Base-by-base conservation (phyloP, 139 green algal species). In the Deuterostichococcus epilithicus region DNA sequence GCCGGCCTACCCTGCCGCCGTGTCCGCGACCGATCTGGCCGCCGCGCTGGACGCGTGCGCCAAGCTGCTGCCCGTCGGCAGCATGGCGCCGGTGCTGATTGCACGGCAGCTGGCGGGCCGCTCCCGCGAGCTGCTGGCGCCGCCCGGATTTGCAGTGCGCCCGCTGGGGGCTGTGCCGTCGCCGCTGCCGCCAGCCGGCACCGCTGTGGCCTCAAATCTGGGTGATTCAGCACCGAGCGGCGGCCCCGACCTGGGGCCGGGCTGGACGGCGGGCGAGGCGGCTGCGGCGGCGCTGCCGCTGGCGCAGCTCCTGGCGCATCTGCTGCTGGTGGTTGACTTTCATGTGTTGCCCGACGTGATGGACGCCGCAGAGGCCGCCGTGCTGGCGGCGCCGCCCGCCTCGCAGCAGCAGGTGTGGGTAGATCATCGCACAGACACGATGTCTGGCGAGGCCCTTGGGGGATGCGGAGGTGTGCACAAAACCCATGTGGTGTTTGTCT, bases 31-130 rank as follows among this genome's bases (percentile, higher is more conserved):
- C 33, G 58, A 36, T 26, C 63, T 85, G 42, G 35, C 34, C 42
- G 66, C 66, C 33, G 81, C 77, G 0, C n/a, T 83, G 63, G 81
- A 77, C 42, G 78, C 70, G 2, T 26, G 76, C n/a, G 65, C 78
- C 63, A 63, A 70, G 5, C 32, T 44, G 42, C 74, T 88, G 76
- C 81, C 75, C 0, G n/a, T 36, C 20, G 84, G 78, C 52, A 85
- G 79, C 60, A 28, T 76, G 25, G 67, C 74, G 15, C 30, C 75
- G 32, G 67, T 87, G 70, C 37, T 83, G 60, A 76, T 66, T 36
- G 26, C 85, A 52, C 65, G 68, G 2, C 67, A 58, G 18, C 15
- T 87, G 18, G 42, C 72, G 3, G 35, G 22, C 23, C 37, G 72
- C 63, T 42, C 5, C 15, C 44, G 34, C 30, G 33, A 52, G 34